Evolutionary conservation across 2,329 filamentous ascomycete species (phyloP).

Genomic region (Penicillium palitans): DNA sequence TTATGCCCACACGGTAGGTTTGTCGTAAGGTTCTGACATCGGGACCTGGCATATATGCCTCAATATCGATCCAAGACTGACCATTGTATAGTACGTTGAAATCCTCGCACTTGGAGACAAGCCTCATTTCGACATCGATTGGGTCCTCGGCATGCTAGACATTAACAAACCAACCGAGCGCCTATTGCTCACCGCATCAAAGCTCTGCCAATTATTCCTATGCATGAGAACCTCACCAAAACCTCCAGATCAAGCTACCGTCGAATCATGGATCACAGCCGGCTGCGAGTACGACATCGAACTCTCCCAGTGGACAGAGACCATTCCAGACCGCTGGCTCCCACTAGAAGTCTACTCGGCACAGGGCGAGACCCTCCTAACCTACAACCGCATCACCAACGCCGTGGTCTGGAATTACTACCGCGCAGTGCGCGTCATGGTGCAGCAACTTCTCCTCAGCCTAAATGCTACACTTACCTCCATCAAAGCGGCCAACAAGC

Average conservation of each 20-base stretch:
- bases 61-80: constrained; percentile 2
- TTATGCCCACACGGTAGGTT: constrained; percentile 37
- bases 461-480: constrained; percentile 24
- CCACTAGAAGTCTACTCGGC: constrained; percentile 34
- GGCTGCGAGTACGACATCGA: constrained; percentile 30
- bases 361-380: constrained; percentile 33
- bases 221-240: constrained; percentile 21
- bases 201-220: constrained; percentile 33
- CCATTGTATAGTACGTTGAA: constrained; percentile 33
- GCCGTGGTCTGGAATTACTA: constrained; percentile 40
- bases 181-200: constrained; percentile 34
- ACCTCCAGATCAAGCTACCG: constrained; percentile 16
- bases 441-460: constrained; percentile 33
- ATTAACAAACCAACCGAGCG: constrained; percentile 33
- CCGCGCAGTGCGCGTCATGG: constrained; percentile 36
- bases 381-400: constrained; percentile 33
- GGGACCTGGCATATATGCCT: neutral
- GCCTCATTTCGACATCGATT: constrained; percentile 33
- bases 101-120: constrained; percentile 36
- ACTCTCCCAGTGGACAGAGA: constrained; percentile 33
- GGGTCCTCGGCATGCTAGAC: constrained; percentile 29
- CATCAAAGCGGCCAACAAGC: constrained; percentile 12
- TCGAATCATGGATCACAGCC: constrained; percentile 28
- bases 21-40: neutral
- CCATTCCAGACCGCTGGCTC: constrained; percentile 36